Conservation (phyloP, 805 yeast species). For the Kurtzmaniella fragi region DNA sequence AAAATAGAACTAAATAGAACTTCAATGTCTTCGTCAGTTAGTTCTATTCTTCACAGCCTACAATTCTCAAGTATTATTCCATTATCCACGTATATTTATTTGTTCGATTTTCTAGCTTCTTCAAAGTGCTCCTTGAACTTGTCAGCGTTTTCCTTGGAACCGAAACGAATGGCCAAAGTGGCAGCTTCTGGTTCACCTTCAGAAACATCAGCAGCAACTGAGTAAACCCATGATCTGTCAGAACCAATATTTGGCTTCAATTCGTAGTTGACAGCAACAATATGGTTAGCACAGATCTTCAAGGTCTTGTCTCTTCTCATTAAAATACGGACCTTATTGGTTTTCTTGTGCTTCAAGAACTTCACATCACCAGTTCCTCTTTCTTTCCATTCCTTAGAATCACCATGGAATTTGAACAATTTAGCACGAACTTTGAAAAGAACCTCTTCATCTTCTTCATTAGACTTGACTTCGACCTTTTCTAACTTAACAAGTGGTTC, state of each 20-base stretch:
- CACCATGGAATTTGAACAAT: conserved; percentile 83
- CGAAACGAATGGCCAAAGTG: conserved; percentile 95
- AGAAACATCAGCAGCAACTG: conserved; percentile 88
- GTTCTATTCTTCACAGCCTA: not conserved
- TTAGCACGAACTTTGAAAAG: conserved; percentile 81
- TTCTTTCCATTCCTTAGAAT: conserved; percentile 94
- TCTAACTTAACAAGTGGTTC: conserved; percentile 95
- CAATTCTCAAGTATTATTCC: not conserved
- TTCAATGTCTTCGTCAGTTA: no score
- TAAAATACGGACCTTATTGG: conserved; percentile 80
- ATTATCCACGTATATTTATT: conserved; percentile 3
- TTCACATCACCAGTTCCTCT: conserved; percentile 99
- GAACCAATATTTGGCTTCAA: conserved; percentile 93
- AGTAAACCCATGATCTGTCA: conserved; percentile 98
- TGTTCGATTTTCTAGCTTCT: conserved; percentile 57
- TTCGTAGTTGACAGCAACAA: conserved; percentile 72
- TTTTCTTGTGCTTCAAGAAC: conserved; percentile 81
- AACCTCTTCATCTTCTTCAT: conserved; percentile 28
- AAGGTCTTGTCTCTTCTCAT: conserved; percentile 99
- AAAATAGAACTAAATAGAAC: no score
- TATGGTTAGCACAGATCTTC: conserved; percentile 97
- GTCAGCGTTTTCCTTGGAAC: conserved; percentile 88
- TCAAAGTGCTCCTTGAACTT: conserved; percentile 90
- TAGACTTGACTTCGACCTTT: conserved; percentile 93
- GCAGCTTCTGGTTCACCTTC: conserved; percentile 96